These are phyloP conservation scores for Mycena metata DNA, from an alignment of 768 basidiomycete species.

Conservation along the genomic window DNA sequence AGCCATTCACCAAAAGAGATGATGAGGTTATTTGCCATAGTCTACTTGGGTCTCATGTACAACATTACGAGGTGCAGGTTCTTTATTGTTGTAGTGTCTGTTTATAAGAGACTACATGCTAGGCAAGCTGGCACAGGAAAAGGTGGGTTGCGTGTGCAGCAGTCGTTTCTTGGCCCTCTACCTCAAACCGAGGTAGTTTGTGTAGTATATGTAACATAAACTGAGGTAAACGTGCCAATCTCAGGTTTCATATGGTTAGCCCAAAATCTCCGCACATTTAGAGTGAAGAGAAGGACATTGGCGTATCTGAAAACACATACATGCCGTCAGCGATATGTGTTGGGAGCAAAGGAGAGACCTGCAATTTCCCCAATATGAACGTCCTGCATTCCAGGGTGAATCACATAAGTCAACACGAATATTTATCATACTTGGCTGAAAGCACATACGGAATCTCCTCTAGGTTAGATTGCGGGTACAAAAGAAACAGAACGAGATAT, in stretches of 20 bases:
- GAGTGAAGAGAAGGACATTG: slow-evolving; percentile 19
- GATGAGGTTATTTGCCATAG: too few species aligned
- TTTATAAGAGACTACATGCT: too few species aligned
- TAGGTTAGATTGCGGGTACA: slow-evolving; percentile 11
- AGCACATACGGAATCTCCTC: slow-evolving; percentile 12
- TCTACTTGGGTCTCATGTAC: too few species aligned
- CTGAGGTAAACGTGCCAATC: slow-evolving; percentile 11
- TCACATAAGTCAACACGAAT: slow-evolving; percentile 3
- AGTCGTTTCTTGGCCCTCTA: too few species aligned
- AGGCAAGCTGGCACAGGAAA: too few species aligned
- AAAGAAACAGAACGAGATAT: slow-evolving; percentile 12
- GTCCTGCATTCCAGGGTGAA: slow-evolving; percentile 3
- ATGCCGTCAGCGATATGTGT: slow-evolving; percentile 6
- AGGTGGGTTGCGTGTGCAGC: too few species aligned
- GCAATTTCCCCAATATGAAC: slow-evolving; percentile 9
- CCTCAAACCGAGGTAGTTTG: slow-evolving; percentile 1
- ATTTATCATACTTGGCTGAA: too few species aligned
- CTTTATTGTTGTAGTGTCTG: too few species aligned
- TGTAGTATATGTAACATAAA: slow-evolving; percentile 13
- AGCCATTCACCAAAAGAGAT: too few species aligned
- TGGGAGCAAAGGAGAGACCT: not conserved
- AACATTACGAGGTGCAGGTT: too few species aligned
- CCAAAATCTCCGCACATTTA: slow-evolving; percentile 14
- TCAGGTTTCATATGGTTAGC: not conserved
- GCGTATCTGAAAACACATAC: slow-evolving; percentile 13